Conservation (phyloP, 2,329 filamentous ascomycete species). For the Aspergillus arachidicola region DNA sequence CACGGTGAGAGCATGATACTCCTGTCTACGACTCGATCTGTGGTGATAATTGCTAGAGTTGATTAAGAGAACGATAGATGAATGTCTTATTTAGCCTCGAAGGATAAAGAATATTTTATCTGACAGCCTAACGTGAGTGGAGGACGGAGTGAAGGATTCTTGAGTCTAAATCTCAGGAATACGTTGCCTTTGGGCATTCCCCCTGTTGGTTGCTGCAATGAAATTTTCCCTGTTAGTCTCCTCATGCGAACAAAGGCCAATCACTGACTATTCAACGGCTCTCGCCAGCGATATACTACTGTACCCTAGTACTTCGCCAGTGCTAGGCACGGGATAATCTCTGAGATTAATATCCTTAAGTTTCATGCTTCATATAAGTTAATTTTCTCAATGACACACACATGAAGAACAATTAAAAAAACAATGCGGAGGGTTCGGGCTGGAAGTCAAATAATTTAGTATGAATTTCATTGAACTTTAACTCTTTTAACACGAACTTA, state of each 20-base stretch:
- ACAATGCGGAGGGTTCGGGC: not conserved
- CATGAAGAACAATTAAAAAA: not conserved
- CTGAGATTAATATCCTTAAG: not conserved
- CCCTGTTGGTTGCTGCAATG: not conserved
- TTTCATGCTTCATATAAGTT: not conserved
- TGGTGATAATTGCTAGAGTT: not conserved
- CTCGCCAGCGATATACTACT: not conserved
- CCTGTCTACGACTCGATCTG: not conserved
- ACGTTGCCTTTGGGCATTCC: not conserved
- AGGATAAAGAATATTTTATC: not conserved
- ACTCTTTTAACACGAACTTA: not conserved
- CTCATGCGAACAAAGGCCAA: not conserved
- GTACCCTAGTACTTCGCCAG: not conserved
- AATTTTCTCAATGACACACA: not conserved
- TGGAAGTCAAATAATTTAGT: not conserved
- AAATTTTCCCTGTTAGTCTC: not conserved
- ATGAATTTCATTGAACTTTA: slow-evolving; percentile 3
- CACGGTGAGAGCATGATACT: not conserved
- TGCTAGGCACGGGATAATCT: not conserved
- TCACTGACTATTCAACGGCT: not conserved
- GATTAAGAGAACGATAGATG: not conserved
- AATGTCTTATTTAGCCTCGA: not conserved
- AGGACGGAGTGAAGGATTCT: not conserved
- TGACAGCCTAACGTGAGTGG: not conserved
- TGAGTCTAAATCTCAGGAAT: not conserved